Conservation (phyloP, 495 filamentous ascomycete species). For the Xylaria scruposa region DNA sequence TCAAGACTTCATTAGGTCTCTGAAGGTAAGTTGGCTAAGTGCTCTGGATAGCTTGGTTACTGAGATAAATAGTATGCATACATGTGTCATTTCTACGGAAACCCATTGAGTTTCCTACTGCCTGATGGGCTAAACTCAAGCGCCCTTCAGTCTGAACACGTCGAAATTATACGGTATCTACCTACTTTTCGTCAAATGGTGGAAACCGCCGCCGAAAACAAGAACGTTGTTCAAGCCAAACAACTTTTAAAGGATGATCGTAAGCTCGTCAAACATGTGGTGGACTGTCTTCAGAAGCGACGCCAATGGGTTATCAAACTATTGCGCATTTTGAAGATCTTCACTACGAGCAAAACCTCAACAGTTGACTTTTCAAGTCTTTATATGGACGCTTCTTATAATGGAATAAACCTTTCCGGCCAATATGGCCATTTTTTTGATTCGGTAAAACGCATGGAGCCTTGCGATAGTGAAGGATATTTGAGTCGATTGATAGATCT, state of each 20-base stretch:
- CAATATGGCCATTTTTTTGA: constrained; percentile 42
- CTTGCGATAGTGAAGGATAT: constrained; percentile 49
- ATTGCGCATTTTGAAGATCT: constrained; percentile 35
- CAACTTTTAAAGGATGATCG: constrained; percentile 50
- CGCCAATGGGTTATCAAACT: constrained; percentile 31
- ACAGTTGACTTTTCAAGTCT: constrained; percentile 44
- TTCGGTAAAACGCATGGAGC: constrained; percentile 48
- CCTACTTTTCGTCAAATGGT: constrained; percentile 73
- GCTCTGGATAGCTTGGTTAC: neutral
- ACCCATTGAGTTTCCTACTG: constrained; percentile 77
- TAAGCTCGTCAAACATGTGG: constrained; percentile 33
- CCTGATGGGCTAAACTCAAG: constrained; percentile 44
- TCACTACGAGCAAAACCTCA: constrained; percentile 26
- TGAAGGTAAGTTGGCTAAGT: constrained; percentile 67
- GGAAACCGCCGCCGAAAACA: constrained; percentile 47
- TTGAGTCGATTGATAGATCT: constrained; percentile 40
- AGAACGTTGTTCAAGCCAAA: constrained; percentile 43
- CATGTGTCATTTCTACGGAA: constrained; percentile 96
- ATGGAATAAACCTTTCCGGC: constrained; percentile 43
- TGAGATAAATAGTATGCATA: constrained; percentile 72
- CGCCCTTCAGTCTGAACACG: constrained; percentile 62
- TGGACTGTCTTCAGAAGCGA: constrained; percentile 33
- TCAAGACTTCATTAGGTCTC: constrained; percentile 75
- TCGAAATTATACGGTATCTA: constrained; percentile 77
- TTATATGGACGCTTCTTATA: constrained; percentile 46